These are phyloP conservation scores for Fonsecaea nubica DNA, from an alignment of 2,329 filamentous ascomycete genomes.

Conservation along the genomic window DNA sequence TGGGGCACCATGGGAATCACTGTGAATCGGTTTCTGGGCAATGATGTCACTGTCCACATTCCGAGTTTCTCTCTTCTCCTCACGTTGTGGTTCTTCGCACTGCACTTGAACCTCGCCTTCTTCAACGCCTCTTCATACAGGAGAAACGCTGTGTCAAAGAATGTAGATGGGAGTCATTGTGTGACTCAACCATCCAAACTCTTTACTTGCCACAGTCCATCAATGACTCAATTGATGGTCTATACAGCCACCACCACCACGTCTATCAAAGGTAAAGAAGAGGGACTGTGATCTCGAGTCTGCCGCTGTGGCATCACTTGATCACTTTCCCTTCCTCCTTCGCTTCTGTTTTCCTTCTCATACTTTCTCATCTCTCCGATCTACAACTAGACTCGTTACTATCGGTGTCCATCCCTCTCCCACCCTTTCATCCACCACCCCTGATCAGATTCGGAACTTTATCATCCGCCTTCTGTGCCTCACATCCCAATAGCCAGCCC, in stretches of 20 bases:
- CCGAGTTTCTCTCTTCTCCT: background rate
- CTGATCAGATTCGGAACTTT: constrained; percentile 5
- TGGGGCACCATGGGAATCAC: too few relatives aligned
- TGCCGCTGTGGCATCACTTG: constrained; percentile 16
- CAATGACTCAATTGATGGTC: background rate
- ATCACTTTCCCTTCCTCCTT: constrained; percentile 13
- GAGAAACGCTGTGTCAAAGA: background rate
- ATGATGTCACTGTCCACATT: background rate
- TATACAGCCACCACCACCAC: background rate
- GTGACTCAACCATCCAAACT: background rate
- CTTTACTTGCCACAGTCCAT: background rate
- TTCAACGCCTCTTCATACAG: background rate
- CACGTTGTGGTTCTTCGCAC: background rate
- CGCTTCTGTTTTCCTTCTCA: constrained; percentile 10
- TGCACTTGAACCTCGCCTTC: background rate
- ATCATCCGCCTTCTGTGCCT: constrained; percentile 1
- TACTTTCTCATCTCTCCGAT: background rate
- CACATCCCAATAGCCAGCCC: background rate
- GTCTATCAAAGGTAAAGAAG: background rate
- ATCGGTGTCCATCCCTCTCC: background rate
- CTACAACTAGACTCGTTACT: constrained; percentile 2
- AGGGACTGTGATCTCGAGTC: background rate
- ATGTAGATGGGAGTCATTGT: background rate
- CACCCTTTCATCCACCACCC: background rate
- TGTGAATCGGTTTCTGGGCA: background rate